These are phyloP conservation scores for Neurospora sp. DNA, from an alignment of 2,329 filamentous ascomycete species.

Conservation along the genomic window DNA sequence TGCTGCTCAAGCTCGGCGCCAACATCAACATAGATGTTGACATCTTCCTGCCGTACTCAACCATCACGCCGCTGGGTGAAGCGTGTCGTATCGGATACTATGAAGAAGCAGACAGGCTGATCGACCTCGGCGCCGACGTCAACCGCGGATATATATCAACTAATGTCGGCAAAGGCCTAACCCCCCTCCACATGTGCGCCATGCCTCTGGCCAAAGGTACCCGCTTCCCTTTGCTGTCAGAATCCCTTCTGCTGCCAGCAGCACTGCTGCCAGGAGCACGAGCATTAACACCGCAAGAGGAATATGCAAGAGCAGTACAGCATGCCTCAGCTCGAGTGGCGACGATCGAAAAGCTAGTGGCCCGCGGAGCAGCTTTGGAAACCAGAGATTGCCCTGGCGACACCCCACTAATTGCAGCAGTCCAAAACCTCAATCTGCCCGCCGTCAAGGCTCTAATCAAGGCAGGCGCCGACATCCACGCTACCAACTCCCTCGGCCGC, in stretches of 20 bases:
- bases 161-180: slow-evolving; percentile 13
- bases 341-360: slow-evolving; percentile 15
- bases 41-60: slow-evolving; percentile 19
- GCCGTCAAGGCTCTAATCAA: slow-evolving; percentile 15
- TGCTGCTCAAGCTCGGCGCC: slow-evolving; percentile 19
- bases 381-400: slow-evolving; percentile 16
- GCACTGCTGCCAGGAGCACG: no score
- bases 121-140: slow-evolving; percentile 17
- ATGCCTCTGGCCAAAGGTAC: slow-evolving; percentile 16
- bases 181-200: slow-evolving; percentile 19
- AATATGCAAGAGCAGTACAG: slow-evolving; percentile 6
- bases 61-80: slow-evolving; percentile 20
- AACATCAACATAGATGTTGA: slow-evolving; percentile 18
- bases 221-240: not conserved
- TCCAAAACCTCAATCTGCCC: slow-evolving; percentile 12
- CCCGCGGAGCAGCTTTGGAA: slow-evolving; percentile 12
- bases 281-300: not conserved
- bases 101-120: slow-evolving; percentile 12
- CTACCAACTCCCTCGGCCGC: slow-evolving; percentile 8
- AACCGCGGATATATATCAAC: slow-evolving; percentile 14
- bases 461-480: slow-evolving; percentile 12
- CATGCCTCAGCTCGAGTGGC: slow-evolving; percentile 7
- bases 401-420: slow-evolving; percentile 17
- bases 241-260: no score
- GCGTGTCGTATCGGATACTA: slow-evolving; percentile 18